These are phyloP conservation scores for Populus trichocarpa DNA, from an alignment of 441 rosid species.

Conservation along the genomic window DNA sequence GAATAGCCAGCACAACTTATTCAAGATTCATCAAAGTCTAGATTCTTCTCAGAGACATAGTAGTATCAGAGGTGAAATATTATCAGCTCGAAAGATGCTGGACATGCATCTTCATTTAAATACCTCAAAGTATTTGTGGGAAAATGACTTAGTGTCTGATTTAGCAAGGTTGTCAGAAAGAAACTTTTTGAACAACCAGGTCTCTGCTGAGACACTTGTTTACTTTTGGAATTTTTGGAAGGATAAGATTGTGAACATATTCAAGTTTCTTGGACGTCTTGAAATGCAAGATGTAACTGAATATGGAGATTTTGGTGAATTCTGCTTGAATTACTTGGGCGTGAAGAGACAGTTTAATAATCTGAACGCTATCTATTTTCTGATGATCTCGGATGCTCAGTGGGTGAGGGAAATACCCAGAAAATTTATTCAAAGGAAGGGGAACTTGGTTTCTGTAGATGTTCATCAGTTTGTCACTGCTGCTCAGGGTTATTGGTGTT, in stretches of 20 bases:
- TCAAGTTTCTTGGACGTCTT: slow-evolving; percentile 23
- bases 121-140: slow-evolving; percentile 25
- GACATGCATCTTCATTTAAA: slow-evolving; percentile 32
- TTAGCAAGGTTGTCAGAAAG: slow-evolving; percentile 17
- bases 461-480: slow-evolving; percentile 29
- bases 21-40: slow-evolving; percentile 23
- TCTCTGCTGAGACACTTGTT: not conserved
- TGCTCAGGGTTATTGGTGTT: slow-evolving; percentile 37
- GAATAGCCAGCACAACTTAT: slow-evolving; percentile 17
- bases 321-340: slow-evolving; percentile 48
- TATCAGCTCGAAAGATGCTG: slow-evolving; percentile 38
- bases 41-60: slow-evolving; percentile 25
- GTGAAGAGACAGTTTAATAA: slow-evolving; percentile 26
- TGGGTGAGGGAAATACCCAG: slow-evolving; percentile 29
- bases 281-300: slow-evolving; percentile 16
- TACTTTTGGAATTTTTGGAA: slow-evolving; percentile 24
- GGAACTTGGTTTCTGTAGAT: slow-evolving; percentile 21
- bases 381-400: slow-evolving; percentile 30
- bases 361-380: slow-evolving; percentile 17
- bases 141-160: slow-evolving; percentile 29
- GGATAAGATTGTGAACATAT: slow-evolving; percentile 29
- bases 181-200: slow-evolving; percentile 10
- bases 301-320: slow-evolving; percentile 25
- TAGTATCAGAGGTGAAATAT: slow-evolving; percentile 36
- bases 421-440: slow-evolving; percentile 4